Percentiles rank a stretch among this genome's conserved stretches.
These are phyloP conservation scores for Aureobasidium melanogenum DNA, from an alignment of 2,329 filamentous ascomycete species.

Conservation along the genomic window DNA sequence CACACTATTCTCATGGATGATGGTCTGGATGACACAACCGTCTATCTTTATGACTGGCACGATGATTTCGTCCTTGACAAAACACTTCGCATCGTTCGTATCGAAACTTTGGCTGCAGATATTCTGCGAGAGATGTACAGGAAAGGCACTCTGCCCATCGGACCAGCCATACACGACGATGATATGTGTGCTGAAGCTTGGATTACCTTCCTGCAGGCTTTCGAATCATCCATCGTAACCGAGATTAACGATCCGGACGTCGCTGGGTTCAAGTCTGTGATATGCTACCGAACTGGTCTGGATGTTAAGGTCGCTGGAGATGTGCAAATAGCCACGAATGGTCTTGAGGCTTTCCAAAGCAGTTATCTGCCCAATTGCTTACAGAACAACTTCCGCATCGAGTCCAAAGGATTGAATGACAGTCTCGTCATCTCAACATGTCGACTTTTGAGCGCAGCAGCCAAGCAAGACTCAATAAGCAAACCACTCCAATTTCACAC, in stretches of 20 bases:
- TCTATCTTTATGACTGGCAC: slow-evolving; percentile 56
- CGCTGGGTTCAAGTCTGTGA: slow-evolving; percentile 72
- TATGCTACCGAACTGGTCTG: slow-evolving; percentile 72
- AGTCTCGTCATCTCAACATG: slow-evolving; percentile 59
- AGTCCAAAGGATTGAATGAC: slow-evolving; percentile 59
- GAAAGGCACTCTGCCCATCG: slow-evolving; percentile 21
- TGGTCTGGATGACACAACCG: slow-evolving; percentile 49
- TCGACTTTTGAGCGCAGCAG: slow-evolving; percentile 42
- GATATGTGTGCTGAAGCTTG: slow-evolving; percentile 26
- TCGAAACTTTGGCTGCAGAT: slow-evolving; percentile 62
- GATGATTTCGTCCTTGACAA: slow-evolving; percentile 54
- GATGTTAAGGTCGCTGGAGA: slow-evolving; percentile 47
- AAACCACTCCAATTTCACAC: slow-evolving; percentile 83
- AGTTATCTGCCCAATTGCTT: slow-evolving; percentile 32
- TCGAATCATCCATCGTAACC: slow-evolving; percentile 44
- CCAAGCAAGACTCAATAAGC: slow-evolving; percentile 34
- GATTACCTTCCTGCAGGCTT: slow-evolving; percentile 40
- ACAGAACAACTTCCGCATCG: slow-evolving; percentile 42
- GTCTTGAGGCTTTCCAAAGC: slow-evolving; percentile 28
- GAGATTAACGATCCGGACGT: slow-evolving; percentile 58
- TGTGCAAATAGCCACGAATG: slow-evolving; percentile 24
- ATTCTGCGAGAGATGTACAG: slow-evolving; percentile 44
- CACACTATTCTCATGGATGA: slow-evolving; percentile 73
- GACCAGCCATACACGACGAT: slow-evolving; percentile 22
- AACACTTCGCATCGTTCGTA: slow-evolving; percentile 66